These are phyloP conservation scores for Ophioceras dolichostomum DNA, from an alignment of 2,329 filamentous ascomycete genomes.

Conservation along the genomic window DNA sequence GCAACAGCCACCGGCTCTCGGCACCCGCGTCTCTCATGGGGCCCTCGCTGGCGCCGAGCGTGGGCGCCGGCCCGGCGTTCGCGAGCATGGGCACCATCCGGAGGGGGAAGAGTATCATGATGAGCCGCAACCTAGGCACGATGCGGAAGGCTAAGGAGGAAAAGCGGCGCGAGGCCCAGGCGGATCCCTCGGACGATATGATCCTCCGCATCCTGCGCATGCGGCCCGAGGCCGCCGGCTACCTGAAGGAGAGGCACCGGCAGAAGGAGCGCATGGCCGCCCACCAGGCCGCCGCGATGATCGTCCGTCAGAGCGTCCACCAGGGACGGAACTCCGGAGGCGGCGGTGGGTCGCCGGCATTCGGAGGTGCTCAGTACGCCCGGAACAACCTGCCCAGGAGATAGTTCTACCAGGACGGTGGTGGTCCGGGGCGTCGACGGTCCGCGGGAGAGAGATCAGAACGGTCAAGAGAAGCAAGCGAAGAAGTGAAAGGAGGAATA, in stretches of 20 bases:
- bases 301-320: constrained; percentile 79
- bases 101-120: constrained; percentile 73
- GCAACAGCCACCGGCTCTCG: no score
- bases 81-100: constrained; percentile 58
- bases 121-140: constrained; percentile 85
- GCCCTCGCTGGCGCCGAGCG: constrained; percentile 36
- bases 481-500: not conserved
- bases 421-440: not conserved
- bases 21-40: constrained; percentile 43
- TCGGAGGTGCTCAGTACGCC: constrained; percentile 26
- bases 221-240: constrained; percentile 78
- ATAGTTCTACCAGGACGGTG: constrained; percentile 12
- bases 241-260: constrained; percentile 79
- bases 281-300: constrained; percentile 81
- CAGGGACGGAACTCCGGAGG: constrained; percentile 41
- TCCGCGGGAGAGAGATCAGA: constrained; percentile 8
- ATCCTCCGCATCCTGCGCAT: constrained; percentile 90
- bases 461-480: not conserved
- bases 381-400: constrained; percentile 34
- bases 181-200: constrained; percentile 96
- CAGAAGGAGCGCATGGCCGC: constrained; percentile 91
- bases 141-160: constrained; percentile 95
- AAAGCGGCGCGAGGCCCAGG: constrained; percentile 88
- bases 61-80: constrained; percentile 35
- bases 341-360: constrained; percentile 22